Evolutionary conservation across 164 flowering plant species (phyloP).

Genomic region (Stephania japonica): DNA sequence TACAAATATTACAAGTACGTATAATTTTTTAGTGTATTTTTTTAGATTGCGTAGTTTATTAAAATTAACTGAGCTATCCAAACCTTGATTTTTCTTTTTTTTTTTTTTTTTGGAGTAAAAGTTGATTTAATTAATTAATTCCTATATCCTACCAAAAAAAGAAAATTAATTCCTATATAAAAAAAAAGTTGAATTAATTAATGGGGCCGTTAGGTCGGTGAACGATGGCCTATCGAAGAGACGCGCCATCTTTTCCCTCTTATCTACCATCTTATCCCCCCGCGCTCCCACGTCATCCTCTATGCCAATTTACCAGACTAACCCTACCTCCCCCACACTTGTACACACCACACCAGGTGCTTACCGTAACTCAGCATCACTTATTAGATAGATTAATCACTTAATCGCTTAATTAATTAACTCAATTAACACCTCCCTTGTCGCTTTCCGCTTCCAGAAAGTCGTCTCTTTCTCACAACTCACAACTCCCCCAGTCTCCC

Average conservation of each 20-base stretch:
- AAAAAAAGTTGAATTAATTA: too few species aligned
- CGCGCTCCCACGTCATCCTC: background rate
- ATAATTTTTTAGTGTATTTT: too few species aligned
- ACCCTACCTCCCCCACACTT: background rate
- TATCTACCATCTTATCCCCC: slow-evolving; percentile 7
- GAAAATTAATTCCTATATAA: background rate
- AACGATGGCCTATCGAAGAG: background rate
- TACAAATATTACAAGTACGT: too few species aligned
- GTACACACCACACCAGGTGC: background rate
- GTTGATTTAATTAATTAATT: too few species aligned
- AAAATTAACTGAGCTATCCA: too few species aligned
- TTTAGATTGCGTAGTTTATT: too few species aligned
- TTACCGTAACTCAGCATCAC: background rate
- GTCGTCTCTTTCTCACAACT: background rate
- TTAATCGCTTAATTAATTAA: too few species aligned
- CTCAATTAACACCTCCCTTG: background rate
- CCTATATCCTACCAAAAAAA: too few species aligned
- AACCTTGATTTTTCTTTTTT: too few species aligned
- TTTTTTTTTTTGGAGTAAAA: too few species aligned
- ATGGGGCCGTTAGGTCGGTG: background rate
- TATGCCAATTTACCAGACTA: background rate
- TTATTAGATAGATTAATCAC: too few species aligned
- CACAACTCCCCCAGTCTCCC: too few species aligned
- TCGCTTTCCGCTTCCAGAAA: background rate
- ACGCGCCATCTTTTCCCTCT: background rate